These are phyloP conservation scores for Aspergillus fijiensis DNA, from an alignment of 2,329 filamentous ascomycete genomes.

Conservation along the genomic window DNA sequence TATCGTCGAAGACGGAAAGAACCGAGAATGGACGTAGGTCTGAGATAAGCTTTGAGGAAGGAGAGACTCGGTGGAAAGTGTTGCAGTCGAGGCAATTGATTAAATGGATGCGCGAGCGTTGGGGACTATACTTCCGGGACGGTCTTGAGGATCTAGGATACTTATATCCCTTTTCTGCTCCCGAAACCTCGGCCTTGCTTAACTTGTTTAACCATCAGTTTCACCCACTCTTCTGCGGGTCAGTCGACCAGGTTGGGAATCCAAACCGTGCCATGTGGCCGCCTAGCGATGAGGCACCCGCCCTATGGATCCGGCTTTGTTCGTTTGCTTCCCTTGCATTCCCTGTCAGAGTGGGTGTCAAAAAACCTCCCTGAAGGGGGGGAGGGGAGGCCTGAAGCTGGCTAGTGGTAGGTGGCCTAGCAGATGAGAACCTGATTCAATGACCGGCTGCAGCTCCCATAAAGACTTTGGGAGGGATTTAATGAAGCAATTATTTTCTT, in stretches of 20 bases:
- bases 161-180: not conserved
- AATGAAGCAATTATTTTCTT: not conserved
- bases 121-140: not conserved
- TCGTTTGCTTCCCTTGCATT: constrained; percentile 3
- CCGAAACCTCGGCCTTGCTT: not conserved
- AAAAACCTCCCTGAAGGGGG: not conserved
- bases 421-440: not conserved
- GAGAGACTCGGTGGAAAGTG: not conserved
- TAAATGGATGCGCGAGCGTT: not conserved
- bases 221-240: not conserved
- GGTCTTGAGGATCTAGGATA: not conserved
- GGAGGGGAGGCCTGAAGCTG: not conserved
- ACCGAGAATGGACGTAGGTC: not conserved
- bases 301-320: constrained; percentile 4
- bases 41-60: not conserved
- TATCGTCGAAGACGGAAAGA: not conserved
- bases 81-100: not conserved
- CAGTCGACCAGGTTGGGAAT: constrained; percentile 1
- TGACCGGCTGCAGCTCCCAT: not conserved
- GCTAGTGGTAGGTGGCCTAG: not conserved
- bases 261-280: constrained; percentile 8
- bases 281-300: constrained; percentile 1
- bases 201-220: not conserved
- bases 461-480: not conserved
- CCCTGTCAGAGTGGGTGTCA: not conserved